Conservation (phyloP, 345 rosid genomes). For the Camelina sativa region DNA sequence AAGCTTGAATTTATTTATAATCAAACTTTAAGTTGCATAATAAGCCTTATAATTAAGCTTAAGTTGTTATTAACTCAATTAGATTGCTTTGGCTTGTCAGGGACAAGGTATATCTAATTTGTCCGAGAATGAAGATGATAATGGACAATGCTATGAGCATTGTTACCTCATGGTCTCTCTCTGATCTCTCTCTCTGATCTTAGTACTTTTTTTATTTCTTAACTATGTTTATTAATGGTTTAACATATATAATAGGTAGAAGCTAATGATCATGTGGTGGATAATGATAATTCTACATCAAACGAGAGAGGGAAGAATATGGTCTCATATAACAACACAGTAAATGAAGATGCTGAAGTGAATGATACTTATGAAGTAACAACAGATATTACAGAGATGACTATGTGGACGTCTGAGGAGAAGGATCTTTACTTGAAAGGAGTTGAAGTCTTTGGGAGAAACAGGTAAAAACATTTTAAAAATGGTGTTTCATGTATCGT, state of each 20-base stretch:
- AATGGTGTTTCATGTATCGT: neutral
- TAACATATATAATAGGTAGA: constrained; percentile 50
- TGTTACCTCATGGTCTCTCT: constrained; percentile 42
- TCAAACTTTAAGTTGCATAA: neutral
- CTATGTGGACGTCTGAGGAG: constrained; percentile 77
- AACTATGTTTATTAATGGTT: constrained; percentile 39
- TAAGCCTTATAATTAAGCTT: neutral
- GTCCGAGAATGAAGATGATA: constrained; percentile 1
- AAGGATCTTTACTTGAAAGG: constrained; percentile 78
- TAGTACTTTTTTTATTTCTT: constrained; percentile 35
- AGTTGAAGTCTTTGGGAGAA: constrained; percentile 88
- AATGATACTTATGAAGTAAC: constrained; percentile 28
- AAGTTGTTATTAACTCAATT: constrained; percentile 18
- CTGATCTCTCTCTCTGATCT: neutral
- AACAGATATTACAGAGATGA: constrained; percentile 41
- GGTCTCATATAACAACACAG: constrained; percentile 26
- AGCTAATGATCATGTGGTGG: constrained; percentile 29
- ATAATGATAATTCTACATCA: constrained; percentile 27
- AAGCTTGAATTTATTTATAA: constrained; percentile 15
- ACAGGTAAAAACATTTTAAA: constrained; percentile 50
- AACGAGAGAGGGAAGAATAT: constrained; percentile 58
- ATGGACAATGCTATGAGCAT: constrained; percentile 14
- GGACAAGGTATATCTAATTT: neutral
- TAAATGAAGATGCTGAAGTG: neutral
- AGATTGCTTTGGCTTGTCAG: constrained; percentile 25